These are phyloP conservation scores for Grifola frondosa DNA, from an alignment of 1,284 basidiomycete genomes.

Conservation along the genomic window DNA sequence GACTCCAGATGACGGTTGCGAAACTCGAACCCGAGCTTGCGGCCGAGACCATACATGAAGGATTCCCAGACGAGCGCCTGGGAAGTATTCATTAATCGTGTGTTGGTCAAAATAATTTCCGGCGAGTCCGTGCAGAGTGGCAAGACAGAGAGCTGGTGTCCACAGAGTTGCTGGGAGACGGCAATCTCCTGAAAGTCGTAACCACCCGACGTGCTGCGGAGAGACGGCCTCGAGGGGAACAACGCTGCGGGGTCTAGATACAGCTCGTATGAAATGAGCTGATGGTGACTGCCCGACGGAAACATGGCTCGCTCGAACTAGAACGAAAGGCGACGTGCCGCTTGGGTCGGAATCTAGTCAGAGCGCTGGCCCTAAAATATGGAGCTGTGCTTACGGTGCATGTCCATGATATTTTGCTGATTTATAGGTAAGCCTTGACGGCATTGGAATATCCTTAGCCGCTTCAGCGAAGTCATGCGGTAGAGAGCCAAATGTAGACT, in stretches of 20 bases:
- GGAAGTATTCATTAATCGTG: conserved; percentile 29
- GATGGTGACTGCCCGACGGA: conserved; percentile 24
- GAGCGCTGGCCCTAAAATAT: conserved; percentile 8
- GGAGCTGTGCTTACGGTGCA: conserved; percentile 15
- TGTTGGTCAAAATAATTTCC: conserved; percentile 39
- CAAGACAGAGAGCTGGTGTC: conserved; percentile 31
- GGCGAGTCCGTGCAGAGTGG: conserved; percentile 35
- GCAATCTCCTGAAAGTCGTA: conserved; percentile 40
- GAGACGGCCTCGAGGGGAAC: conserved; percentile 32
- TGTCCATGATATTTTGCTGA: conserved; percentile 15
- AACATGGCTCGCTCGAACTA: conserved; percentile 42
- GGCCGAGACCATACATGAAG: conserved; percentile 37
- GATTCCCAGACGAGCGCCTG: conserved; percentile 29
- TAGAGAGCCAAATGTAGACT: conserved; percentile 34
- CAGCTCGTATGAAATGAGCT: conserved; percentile 37
- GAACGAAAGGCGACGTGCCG: conserved; percentile 23
- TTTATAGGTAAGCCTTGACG: conserved; percentile 26
- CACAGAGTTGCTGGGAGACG: conserved; percentile 16
- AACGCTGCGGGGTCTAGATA: conserved; percentile 30
- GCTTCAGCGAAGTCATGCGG: conserved; percentile 31
- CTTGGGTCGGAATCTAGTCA: conserved; percentile 2
- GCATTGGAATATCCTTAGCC: conserved; percentile 40
- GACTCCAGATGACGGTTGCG: conserved; percentile 36
- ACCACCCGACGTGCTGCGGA: conserved; percentile 23
- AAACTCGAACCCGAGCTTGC: conserved; percentile 39